phyloP scores from a whole-genome alignment of 148 eudicot genomes.

The Diospyros lotus region DNA sequence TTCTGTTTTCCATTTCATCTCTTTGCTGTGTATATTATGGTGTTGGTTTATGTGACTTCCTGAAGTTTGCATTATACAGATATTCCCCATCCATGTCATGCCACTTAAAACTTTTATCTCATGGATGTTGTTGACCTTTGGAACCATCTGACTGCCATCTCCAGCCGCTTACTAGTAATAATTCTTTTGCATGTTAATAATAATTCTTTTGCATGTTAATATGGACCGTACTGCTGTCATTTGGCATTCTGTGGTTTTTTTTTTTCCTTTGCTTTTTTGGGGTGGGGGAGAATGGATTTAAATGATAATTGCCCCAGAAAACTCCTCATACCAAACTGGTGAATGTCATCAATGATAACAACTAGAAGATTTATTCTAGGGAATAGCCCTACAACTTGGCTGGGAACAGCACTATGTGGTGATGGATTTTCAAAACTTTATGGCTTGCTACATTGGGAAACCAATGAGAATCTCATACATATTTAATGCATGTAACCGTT shows the following conservation, averaged over 20 bases:
- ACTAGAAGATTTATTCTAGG: neutral
- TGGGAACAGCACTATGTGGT: neutral
- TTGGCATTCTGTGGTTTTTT: too few species aligned
- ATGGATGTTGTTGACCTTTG: neutral
- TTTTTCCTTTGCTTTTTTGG: too few species aligned
- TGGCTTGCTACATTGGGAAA: neutral
- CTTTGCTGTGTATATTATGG: slow-evolving; percentile 1
- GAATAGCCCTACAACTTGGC: neutral
- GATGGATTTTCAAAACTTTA: neutral
- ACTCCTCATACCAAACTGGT: too few species aligned
- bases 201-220: too few species aligned
- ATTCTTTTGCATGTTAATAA: too few species aligned
- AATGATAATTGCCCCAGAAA: too few species aligned
- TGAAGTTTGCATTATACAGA: too few species aligned
- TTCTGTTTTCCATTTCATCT: neutral
- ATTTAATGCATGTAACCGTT: neutral
- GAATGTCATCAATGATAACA: neutral
- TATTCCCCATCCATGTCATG: neutral
- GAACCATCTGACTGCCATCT: slow-evolving; percentile 6
- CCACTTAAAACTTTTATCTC: neutral
- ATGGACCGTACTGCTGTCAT: too few species aligned
- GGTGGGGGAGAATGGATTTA: too few species aligned
- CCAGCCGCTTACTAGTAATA: too few species aligned
- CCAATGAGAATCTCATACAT: neutral
- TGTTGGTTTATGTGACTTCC: slow-evolving; percentile 1